Evolutionary conservation across 352 stramenopile species (phyloP), one percentile per base, ranked within the genome.

Genomic region (Pythium guiyangense): DNA sequence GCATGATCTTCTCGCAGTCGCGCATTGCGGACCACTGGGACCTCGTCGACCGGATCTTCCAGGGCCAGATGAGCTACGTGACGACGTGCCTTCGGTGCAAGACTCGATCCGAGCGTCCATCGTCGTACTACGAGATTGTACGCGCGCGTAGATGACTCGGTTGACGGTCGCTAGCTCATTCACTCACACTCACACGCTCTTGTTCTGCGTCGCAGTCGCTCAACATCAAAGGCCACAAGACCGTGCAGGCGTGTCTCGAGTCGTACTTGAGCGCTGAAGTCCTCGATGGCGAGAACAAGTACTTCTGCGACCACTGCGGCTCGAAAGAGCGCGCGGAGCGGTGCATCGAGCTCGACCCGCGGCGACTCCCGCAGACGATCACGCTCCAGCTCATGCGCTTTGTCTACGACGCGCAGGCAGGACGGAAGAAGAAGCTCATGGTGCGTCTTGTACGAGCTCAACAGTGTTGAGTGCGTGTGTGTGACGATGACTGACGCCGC

Each of bases 201-300:
- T 37, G 2, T 37, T 59, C 29, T 14, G 27, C 8, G 17, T 40
- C 11, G 9, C 43, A 87, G 77, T 92, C 86, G 35, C 66, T 96
- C 9, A 87, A 94, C 52, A 92, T 96, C 54, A 92, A 88, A 63
- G 84, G 84, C 17, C 73, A 93, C 58, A 77, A 85, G 50, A 88
- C 57, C 0, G 67, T 96, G 31, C 67, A 87, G 17, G 67, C 85
- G 48, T 92, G 79, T 45, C 74, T 91, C 39, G 63, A 71, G 60
- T 86, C 80, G 34, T 94, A 94, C 57, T 53, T 92, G 39, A 77
- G 77, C 5, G 62, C 75, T 0, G 87, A 96, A 55, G 53, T 89
- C 27, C 69, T 96, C 26, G 79, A 94, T 4, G 85, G 79, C 25
- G 84, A 96, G 47, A 94, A 96, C 70, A 83, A 91, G 58, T 96